Evolutionary conservation across 2,329 filamentous ascomycete species (phyloP).

Genomic region (Trichocomaceae sp.): DNA sequence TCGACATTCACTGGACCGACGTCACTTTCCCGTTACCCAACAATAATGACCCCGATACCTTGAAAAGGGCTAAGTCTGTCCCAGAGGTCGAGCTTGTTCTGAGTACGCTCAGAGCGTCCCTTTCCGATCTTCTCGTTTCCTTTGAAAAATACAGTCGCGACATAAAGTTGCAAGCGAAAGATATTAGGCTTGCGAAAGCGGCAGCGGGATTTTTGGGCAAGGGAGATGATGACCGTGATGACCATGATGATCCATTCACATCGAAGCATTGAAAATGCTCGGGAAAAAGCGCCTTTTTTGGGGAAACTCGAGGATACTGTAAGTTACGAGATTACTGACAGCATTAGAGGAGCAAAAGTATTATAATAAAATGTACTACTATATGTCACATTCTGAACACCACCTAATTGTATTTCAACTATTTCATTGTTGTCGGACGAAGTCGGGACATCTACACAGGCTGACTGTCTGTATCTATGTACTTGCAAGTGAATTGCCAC

Average conservation of each 20-base stretch:
- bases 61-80: conserved; percentile 35
- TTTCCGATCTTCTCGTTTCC: conserved; percentile 59
- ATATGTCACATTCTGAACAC: not conserved
- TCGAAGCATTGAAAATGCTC: not conserved
- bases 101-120: conserved; percentile 55
- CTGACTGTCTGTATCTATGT: not conserved
- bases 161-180: conserved; percentile 61
- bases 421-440: not conserved
- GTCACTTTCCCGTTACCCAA: conserved; percentile 46
- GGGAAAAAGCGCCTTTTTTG: not conserved
- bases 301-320: not conserved
- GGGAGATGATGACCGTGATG: conserved; percentile 1
- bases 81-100: conserved; percentile 66
- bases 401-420: not conserved
- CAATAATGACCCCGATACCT: conserved; percentile 20
- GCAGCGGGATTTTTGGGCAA: conserved; percentile 3
- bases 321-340: not conserved
- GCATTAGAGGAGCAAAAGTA: not conserved
- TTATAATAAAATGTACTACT: not conserved
- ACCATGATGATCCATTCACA: conserved; percentile 8
- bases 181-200: conserved; percentile 49
- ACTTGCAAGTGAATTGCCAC: not conserved
- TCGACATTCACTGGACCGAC: conserved; percentile 72
- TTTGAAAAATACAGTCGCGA: conserved; percentile 71
- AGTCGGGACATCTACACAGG: not conserved